Evolutionary conservation across 768 basidiomycete genomes (phyloP), one percentile per base, ranked within the genome.

Genomic region (Mycena filopes): DNA sequence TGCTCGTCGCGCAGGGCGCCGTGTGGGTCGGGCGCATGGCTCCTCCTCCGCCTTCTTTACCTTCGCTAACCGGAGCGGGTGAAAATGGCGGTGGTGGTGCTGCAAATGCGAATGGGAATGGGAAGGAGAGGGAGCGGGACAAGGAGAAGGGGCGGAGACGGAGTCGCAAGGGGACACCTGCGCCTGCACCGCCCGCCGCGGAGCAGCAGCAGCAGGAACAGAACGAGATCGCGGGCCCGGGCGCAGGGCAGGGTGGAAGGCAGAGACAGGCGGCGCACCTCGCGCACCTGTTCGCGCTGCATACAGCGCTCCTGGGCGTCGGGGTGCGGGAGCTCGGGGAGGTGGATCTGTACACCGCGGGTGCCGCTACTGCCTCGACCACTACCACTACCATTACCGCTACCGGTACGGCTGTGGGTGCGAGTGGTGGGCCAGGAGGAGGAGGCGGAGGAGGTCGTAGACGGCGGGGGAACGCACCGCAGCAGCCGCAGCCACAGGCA

Each of bases 261-360:
- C 28, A 8, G 25, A 25, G 46, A 59, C 53, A 50, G n/a, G 42
- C 47, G 48, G 59, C 54, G 49, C 60, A 62, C 20, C 60, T 69
- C 23, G 64, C 77, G n/a, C 86, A 89, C 72, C 67, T 88, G 46
- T 76, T 91, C 7, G 76, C 78, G 2, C 75, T 89, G 36, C 77
- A 86, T 60, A 80, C 79, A 2, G 76, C 76, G n/a, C 79, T 91
- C 33, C 78, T 90, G 40, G 74, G 82, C 45, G 77, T 86, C 38
- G 87, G 84, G 26, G 72, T 77, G 11, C 66, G 73, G 13, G 82
- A 90, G 71, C 79, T 89, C 20, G 71, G 75, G 36, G 78, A 78
- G 26, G 73, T 77, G 1, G 66, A 63, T 45, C 12, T 60, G 46
- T 64, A 68, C 36, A 36, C 36, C 36, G n/a, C n/a, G n/a, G 36